Evolutionary conservation across 2,329 filamentous ascomycete species (phyloP).

Genomic region (Pochonia chlamydosporia): DNA sequence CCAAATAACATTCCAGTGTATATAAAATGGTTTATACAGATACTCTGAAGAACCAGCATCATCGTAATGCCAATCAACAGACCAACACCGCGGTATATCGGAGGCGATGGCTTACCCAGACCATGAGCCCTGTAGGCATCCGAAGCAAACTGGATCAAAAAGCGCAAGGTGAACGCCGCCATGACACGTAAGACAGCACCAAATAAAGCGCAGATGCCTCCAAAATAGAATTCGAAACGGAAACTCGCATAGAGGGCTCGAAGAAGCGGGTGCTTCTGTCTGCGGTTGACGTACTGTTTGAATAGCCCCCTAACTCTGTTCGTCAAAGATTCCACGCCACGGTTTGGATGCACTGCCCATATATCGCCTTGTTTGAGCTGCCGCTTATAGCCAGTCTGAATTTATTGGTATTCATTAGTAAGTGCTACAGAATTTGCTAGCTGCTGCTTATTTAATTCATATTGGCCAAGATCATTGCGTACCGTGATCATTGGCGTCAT

Average conservation of each 20-base stretch:
- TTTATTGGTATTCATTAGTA: conserved; percentile 8
- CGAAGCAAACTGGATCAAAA: conserved; percentile 77
- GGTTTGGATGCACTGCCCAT: conserved; percentile 79
- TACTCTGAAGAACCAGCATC: conserved; percentile 79
- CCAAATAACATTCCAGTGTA: conserved; percentile 90
- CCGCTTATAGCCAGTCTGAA: conserved; percentile 80
- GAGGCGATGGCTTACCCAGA: conserved; percentile 48
- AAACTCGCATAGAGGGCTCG: conserved; percentile 85
- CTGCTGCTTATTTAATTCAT: too few species aligned
- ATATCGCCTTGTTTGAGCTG: conserved; percentile 79
- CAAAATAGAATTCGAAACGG: conserved; percentile 76
- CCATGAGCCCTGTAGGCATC: conserved; percentile 66
- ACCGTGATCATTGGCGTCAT: conserved; percentile 81
- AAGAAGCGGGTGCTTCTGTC: conserved; percentile 67
- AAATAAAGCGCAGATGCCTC: conserved; percentile 69
- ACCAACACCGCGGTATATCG: conserved; percentile 71
- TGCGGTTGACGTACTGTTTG: conserved; percentile 57
- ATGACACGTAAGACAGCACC: conserved; percentile 74
- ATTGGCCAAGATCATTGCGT: too few species aligned
- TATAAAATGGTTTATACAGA: conserved; percentile 85
- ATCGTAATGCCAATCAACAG: conserved; percentile 76
- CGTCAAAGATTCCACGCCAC: conserved; percentile 66
- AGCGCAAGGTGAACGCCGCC: conserved; percentile 78
- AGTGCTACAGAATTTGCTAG: too few species aligned
- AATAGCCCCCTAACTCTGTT: conserved; percentile 63